Percentiles rank a stretch among this genome's conserved stretches.
These are phyloP conservation scores for Chlorokybus atmophyticus DNA, from an alignment of 139 green algal species.

Conservation along the genomic window DNA sequence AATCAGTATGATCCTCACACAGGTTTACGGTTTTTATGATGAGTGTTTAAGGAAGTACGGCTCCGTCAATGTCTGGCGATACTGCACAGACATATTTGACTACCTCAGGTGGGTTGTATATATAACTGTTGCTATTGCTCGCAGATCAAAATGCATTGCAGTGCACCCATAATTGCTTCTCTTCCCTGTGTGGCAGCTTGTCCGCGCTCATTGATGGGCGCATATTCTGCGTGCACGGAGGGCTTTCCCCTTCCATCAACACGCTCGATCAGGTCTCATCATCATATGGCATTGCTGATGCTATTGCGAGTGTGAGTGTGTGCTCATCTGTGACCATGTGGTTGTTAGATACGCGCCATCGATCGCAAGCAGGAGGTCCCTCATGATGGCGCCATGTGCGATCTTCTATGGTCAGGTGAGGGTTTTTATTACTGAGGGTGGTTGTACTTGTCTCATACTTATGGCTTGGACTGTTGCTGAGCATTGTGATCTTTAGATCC, in stretches of 20 bases:
- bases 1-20: slow-evolving; percentile 3
- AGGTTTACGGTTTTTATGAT: slow-evolving; percentile 97
- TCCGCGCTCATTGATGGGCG: slow-evolving; percentile 81
- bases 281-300: too few relatives aligned
- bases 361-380: slow-evolving; percentile 97
- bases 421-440: too few relatives aligned
- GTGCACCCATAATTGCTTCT: neutral
- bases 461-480: too few relatives aligned
- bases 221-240: slow-evolving; percentile 93
- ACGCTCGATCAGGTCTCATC: slow-evolving; percentile 83
- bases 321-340: neutral
- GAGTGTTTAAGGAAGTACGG: slow-evolving; percentile 98
- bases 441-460: too few relatives aligned
- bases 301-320: too few relatives aligned
- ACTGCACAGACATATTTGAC: slow-evolving; percentile 99
- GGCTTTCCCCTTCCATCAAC: slow-evolving; percentile 78
- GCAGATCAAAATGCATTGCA: too few relatives aligned
- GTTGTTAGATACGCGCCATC: slow-evolving; percentile 71
- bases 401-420: slow-evolving; percentile 82
- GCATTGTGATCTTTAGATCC: too few relatives aligned
- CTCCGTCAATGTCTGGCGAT: slow-evolving; percentile 89
- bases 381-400: slow-evolving; percentile 97
- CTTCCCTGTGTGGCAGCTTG: slow-evolving; percentile 28
- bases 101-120: slow-evolving; percentile 64
- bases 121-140: too few relatives aligned